A percentile compares a stretch with the other conserved stretches of the same genome.
These are phyloP conservation scores for Lodderomyces orthopsilosis DNA, from an alignment of 1,139 yeast genomes.

Conservation along the genomic window DNA sequence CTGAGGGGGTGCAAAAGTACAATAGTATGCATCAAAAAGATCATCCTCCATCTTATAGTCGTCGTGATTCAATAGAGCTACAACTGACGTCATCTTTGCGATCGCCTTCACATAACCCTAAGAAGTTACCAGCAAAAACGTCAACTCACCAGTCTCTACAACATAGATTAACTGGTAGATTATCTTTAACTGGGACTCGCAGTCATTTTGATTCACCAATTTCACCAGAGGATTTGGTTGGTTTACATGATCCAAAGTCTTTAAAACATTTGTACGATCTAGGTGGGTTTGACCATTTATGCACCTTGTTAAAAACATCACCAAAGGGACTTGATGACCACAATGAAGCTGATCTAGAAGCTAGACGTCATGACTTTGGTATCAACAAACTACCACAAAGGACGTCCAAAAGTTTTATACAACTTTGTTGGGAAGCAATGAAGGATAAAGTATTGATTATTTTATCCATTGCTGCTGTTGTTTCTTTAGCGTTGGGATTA, in stretches of 20 bases:
- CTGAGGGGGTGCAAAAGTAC: neutral
- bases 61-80: constrained; percentile 1
- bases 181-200: neutral
- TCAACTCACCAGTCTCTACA: neutral
- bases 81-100: constrained; percentile 1
- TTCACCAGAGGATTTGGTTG: constrained; percentile 31
- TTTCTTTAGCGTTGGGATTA: constrained; percentile 85
- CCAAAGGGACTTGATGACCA: constrained; percentile 42
- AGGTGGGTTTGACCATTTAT: constrained; percentile 41
- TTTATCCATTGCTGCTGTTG: constrained; percentile 79
- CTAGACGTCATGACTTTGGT: constrained; percentile 56
- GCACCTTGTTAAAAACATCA: constrained; percentile 37
- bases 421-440: constrained; percentile 77
- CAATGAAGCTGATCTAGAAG: constrained; percentile 25
- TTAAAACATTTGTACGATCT: constrained; percentile 33
- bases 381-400: constrained; percentile 68
- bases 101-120: neutral
- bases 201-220: constrained; percentile 9
- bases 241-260: constrained; percentile 55
- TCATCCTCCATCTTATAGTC: constrained; percentile 5
- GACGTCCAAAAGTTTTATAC: constrained; percentile 62
- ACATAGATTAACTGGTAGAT: neutral
- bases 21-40: constrained; percentile 8
- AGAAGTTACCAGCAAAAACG: neutral
- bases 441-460: constrained; percentile 88